phyloP scores from a whole-genome alignment of 345 rosid genomes.

The Citrus cavaleriei region DNA sequence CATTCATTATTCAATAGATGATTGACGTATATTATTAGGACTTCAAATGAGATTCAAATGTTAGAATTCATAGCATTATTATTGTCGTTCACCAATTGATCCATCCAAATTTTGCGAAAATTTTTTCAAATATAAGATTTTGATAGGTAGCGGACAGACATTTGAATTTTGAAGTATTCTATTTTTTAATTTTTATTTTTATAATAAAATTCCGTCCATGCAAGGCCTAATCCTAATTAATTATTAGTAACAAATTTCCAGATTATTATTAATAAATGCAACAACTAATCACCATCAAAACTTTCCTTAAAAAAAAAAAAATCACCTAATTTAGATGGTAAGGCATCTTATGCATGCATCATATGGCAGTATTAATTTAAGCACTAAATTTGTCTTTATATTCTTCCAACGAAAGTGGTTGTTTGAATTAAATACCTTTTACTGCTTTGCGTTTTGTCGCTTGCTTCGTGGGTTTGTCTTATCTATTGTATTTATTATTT shows the following conservation, averaged over 20 bases:
- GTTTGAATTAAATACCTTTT: too few relatives aligned
- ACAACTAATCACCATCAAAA: neutral
- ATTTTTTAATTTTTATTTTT: neutral
- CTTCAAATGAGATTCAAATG: accelerated
- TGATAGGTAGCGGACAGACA: neutral
- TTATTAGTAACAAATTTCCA: too few relatives aligned
- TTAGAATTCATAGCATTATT: too few relatives aligned
- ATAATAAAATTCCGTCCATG: neutral
- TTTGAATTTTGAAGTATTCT: neutral
- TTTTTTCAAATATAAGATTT: neutral
- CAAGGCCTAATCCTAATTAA: neutral
- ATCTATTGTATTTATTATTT: neutral
- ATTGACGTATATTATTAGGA: too few relatives aligned
- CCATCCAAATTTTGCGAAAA: too few relatives aligned
- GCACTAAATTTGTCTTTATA: neutral
- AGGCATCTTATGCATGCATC: neutral
- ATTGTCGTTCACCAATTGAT: too few relatives aligned
- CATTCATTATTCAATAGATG: too few relatives aligned
- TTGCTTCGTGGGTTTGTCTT: neutral
- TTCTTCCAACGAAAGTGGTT: neutral
- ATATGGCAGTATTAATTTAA: neutral
- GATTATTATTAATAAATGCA: neutral
- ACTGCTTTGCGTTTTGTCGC: neutral
- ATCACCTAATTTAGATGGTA: neutral
- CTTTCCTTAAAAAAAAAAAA: neutral